Conservation (phyloP, 352 stramenopile species). For the Phytophthora multivora region DNA sequence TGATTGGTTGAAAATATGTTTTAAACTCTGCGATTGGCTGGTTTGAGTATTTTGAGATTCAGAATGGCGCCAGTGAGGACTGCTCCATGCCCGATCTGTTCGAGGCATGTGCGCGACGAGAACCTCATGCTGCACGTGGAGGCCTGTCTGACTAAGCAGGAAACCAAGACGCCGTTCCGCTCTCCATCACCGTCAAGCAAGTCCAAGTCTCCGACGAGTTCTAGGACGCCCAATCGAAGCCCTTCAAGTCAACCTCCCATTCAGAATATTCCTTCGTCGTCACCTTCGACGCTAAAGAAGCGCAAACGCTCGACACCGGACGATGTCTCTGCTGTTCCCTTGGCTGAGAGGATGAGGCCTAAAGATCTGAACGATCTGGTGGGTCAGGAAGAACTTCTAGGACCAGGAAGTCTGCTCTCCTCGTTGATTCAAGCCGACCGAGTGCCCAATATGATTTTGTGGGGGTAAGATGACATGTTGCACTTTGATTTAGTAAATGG, state of each 20-base stretch:
- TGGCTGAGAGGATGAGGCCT: constrained; percentile 82
- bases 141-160: constrained; percentile 50
- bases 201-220: constrained; percentile 11
- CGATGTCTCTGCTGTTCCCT: constrained; percentile 42
- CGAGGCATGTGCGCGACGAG: constrained; percentile 70
- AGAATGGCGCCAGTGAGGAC: constrained; percentile 34
- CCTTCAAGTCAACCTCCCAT: background rate
- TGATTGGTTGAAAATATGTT: constrained; percentile 24
- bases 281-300: constrained; percentile 46
- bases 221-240: constrained; percentile 13
- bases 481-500: background rate
- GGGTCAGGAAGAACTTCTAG: constrained; percentile 71
- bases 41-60: background rate
- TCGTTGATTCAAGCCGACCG: constrained; percentile 68
- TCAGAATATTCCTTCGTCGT: constrained; percentile 17
- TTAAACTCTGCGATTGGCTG: constrained; percentile 11
- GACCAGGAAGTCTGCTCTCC: constrained; percentile 59
- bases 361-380: constrained; percentile 63
- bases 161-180: constrained; percentile 20
- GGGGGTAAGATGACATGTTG: constrained; percentile 49
- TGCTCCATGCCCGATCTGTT: constrained; percentile 74
- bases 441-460: constrained; percentile 88
- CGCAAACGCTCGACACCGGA: constrained; percentile 42
- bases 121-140: constrained; percentile 82
- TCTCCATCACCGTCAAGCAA: constrained; percentile 20